These are phyloP conservation scores for Tolypocladium ophioglossoides DNA, from an alignment of 2,329 filamentous ascomycete genomes.

Conservation along the genomic window DNA sequence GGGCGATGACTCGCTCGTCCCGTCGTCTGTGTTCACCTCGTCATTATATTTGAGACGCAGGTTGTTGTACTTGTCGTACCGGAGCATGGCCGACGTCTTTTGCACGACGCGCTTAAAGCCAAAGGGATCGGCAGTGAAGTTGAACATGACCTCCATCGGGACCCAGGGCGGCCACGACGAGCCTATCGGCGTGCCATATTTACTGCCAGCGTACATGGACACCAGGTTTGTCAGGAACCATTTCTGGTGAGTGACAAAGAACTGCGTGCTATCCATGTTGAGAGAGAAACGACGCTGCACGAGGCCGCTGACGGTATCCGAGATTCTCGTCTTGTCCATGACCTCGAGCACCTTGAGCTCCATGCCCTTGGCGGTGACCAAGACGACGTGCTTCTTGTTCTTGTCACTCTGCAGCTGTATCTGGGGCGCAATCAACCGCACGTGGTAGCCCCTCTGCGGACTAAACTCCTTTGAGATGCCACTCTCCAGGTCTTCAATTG, in stretches of 20 bases:
- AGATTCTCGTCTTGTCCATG: conserved; percentile 91
- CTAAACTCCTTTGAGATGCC: conserved; percentile 82
- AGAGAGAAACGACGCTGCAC: conserved; percentile 91
- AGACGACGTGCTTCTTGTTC: conserved; percentile 89
- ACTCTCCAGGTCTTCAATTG: conserved; percentile 54
- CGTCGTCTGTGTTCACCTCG: conserved; percentile 63
- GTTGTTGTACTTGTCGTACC: conserved; percentile 98
- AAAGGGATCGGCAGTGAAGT: conserved; percentile 86
- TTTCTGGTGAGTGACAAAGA: conserved; percentile 93
- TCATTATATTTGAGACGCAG: conserved; percentile 95
- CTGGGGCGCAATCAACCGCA: conserved; percentile 90
- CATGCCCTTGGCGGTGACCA: conserved; percentile 97
- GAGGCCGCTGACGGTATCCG: conserved; percentile 85
- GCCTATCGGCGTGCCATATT: conserved; percentile 75
- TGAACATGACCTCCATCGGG: conserved; percentile 96
- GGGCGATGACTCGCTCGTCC: conserved; percentile 32
- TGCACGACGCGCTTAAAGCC: conserved; percentile 98
- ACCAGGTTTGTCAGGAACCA: conserved; percentile 76
- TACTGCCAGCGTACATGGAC: conserved; percentile 88
- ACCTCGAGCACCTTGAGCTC: conserved; percentile 95
- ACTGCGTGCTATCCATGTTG: conserved; percentile 95
- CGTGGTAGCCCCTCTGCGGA: conserved; percentile 86
- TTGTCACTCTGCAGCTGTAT: conserved; percentile 98
- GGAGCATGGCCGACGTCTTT: conserved; percentile 86
- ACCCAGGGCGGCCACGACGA: conserved; percentile 97